Percentiles rank a stretch among this genome's conserved stretches.
Conservation (phyloP, 768 basidiomycete species). For the Tylopilus rubrobrunneus region DNA sequence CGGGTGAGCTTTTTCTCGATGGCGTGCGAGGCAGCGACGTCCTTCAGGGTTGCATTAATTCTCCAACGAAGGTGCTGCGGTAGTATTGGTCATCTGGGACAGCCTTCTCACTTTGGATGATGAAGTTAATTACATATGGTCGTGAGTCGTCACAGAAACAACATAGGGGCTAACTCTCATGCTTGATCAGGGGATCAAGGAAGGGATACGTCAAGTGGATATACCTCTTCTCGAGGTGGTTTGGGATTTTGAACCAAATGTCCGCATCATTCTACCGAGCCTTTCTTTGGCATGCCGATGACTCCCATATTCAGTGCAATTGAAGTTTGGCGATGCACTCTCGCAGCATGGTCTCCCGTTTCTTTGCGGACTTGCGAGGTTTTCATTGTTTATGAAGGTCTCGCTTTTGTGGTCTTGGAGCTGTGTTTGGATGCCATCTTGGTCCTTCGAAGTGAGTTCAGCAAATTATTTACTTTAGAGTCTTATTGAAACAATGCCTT, state of each 20-base stretch:
- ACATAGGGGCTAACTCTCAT: not conserved
- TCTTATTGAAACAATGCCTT: not conserved
- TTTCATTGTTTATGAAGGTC: not conserved
- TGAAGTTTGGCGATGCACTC: not conserved
- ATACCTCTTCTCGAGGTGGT: constrained; percentile 22
- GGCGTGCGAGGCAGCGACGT: not conserved
- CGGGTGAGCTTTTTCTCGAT: constrained; percentile 7
- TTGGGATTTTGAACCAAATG: constrained; percentile 19
- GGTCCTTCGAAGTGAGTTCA: constrained; percentile 18
- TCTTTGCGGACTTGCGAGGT: constrained; percentile 1
- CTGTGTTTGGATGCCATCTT: constrained; percentile 14
- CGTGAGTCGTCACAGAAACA: constrained; percentile 12
- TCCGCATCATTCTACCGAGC: not conserved
- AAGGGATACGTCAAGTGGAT: constrained; percentile 15
- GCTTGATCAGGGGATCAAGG: constrained; percentile 4
- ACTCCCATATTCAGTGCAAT: not conserved
- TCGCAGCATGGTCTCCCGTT: not conserved
- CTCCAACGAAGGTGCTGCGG: constrained; percentile 6
- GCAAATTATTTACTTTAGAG: not conserved
- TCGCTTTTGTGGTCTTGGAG: constrained; percentile 10
- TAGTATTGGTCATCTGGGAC: constrained; percentile 14
- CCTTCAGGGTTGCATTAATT: not conserved
- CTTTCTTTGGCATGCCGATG: constrained; percentile 1
- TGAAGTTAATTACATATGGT: constrained; percentile 19
- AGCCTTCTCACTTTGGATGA: constrained; percentile 14